These are phyloP conservation scores for Ilex asprella DNA, from an alignment of 257 asterid genomes.

Conservation along the genomic window DNA sequence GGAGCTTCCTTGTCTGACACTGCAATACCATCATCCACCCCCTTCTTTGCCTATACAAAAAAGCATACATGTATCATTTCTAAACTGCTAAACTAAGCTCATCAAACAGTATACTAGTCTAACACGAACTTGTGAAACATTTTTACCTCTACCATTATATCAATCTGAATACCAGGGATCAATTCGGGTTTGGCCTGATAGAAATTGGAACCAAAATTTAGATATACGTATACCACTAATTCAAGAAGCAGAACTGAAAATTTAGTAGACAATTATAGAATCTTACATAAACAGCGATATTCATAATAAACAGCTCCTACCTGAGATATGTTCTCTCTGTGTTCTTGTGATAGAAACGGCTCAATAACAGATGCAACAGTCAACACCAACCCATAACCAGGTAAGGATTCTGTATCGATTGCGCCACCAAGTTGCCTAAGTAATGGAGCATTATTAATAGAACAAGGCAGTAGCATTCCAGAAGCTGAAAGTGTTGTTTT, in stretches of 20 bases:
- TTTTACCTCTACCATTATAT: constrained; percentile 69
- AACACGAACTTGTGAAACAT: constrained; percentile 1
- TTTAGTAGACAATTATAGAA: constrained; percentile 2
- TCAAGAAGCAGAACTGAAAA: constrained; percentile 4
- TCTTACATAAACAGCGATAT: neutral
- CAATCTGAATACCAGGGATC: constrained; percentile 67
- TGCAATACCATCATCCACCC: constrained; percentile 24
- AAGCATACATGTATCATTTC: constrained; percentile 10
- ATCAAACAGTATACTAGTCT: constrained; percentile 6
- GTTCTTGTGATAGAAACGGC: constrained; percentile 52
- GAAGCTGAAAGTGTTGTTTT: constrained; percentile 90
- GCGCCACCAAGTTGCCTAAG: constrained; percentile 17
- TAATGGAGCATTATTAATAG: constrained; percentile 22
- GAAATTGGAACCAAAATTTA: constrained; percentile 1
- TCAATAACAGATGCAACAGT: constrained; percentile 90
- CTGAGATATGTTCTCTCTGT: constrained; percentile 36
- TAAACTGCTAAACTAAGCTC: constrained; percentile 12
- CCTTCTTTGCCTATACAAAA: constrained; percentile 45
- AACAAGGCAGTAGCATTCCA: constrained; percentile 70
- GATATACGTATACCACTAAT: neutral
- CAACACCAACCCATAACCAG: constrained; percentile 38
- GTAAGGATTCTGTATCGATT: constrained; percentile 18
- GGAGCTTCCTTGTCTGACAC: constrained; percentile 24
- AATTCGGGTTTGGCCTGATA: constrained; percentile 62
- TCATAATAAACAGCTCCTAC: constrained; percentile 23